Evolutionary conservation across 805 yeast species (phyloP).

Genomic region (Metschnikowia lachancei): DNA sequence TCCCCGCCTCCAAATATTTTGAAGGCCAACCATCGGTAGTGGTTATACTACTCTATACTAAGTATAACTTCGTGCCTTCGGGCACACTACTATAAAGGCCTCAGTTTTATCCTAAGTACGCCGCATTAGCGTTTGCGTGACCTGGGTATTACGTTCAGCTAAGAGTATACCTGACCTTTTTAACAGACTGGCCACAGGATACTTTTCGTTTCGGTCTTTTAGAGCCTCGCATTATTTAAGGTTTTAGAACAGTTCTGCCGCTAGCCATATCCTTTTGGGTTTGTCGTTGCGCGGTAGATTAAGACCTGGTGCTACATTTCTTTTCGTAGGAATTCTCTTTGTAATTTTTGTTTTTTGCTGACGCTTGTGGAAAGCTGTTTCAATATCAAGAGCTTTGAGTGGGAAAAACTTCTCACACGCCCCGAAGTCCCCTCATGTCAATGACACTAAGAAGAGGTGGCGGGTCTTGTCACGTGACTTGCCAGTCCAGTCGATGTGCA

Average conservation of each 20-base stretch:
- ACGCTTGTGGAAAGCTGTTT: too few relatives aligned
- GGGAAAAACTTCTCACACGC: too few relatives aligned
- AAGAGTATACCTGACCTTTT: constrained; percentile 66
- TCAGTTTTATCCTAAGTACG: constrained; percentile 35
- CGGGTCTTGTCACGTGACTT: too few relatives aligned
- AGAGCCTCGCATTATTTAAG: constrained; percentile 46
- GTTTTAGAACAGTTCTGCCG: constrained; percentile 34
- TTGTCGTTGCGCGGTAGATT: constrained; percentile 37
- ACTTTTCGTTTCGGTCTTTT: constrained; percentile 77
- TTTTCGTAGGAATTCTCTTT: neutral
- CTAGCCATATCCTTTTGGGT: constrained; percentile 17
- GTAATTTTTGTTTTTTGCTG: too few relatives aligned
- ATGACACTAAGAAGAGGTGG: too few relatives aligned
- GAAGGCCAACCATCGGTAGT: constrained; percentile 63
- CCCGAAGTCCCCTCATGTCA: too few relatives aligned
- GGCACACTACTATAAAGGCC: constrained; percentile 42
- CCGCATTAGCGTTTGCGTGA: constrained; percentile 45
- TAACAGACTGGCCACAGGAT: constrained; percentile 71
- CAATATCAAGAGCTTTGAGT: too few relatives aligned
- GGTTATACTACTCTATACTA: constrained; percentile 67
- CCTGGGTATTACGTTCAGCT: constrained; percentile 53
- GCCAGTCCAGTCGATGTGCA: too few relatives aligned
- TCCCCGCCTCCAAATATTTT: constrained; percentile 12
- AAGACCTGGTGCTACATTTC: constrained; percentile 53
- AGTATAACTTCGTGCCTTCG: constrained; percentile 53